These are phyloP conservation scores for Scenedesmus sp. DNA, from an alignment of 163 green algal genomes.

Conservation along the genomic window DNA sequence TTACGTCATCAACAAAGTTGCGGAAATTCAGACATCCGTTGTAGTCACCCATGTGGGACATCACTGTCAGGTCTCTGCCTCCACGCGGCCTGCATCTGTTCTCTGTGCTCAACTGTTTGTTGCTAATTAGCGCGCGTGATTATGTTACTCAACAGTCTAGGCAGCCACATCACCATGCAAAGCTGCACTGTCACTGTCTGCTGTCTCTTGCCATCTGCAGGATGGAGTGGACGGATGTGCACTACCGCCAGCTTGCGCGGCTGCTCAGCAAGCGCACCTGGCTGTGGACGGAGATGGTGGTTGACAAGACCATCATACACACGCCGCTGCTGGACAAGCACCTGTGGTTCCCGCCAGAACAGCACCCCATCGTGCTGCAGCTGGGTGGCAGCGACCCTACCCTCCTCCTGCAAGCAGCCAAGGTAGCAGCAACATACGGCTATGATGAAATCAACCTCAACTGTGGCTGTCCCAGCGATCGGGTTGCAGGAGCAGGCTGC, in stretches of 20 bases:
- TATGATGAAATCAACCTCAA: constrained; percentile 95
- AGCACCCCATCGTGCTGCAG: constrained; percentile 95
- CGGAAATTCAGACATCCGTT: too few species aligned
- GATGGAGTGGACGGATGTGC: constrained; percentile 96
- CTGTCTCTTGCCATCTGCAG: constrained; percentile 54
- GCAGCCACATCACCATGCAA: too few species aligned
- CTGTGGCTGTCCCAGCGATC: constrained; percentile 91
- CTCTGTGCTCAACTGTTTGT: too few species aligned
- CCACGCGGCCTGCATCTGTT: too few species aligned
- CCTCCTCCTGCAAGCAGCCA: constrained; percentile 70
- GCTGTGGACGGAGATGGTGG: constrained; percentile 99
- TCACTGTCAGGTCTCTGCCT: too few species aligned
- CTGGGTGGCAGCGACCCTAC: constrained; percentile 89
- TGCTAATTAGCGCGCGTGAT: too few species aligned
- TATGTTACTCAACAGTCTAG: too few species aligned
- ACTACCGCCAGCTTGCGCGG: constrained; percentile 92
- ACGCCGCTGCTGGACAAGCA: constrained; percentile 73
- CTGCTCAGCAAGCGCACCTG: constrained; percentile 90
- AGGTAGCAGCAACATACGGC: constrained; percentile 62
- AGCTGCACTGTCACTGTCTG: not conserved
- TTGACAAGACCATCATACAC: constrained; percentile 95
- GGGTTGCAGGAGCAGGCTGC: constrained; percentile 92
- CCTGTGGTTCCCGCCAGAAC: constrained; percentile 92
- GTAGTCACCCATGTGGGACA: too few species aligned
- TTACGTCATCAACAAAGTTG: too few species aligned